Evolutionary conservation across 1,284 basidiomycete species (phyloP).

Genomic region (Trametes sp.): DNA sequence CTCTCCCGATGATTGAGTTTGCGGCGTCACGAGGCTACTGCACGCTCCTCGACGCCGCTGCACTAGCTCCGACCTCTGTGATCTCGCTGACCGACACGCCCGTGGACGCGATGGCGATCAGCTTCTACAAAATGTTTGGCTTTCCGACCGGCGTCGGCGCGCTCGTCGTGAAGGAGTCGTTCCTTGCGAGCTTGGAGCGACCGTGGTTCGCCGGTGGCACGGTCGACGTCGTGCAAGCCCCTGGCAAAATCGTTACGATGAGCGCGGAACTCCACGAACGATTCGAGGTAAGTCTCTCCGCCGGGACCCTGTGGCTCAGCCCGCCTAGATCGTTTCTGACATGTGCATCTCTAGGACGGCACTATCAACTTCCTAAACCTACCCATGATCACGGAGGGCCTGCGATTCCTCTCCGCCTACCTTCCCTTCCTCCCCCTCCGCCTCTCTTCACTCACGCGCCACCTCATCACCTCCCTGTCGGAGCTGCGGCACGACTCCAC

Average conservation of each 20-base stretch:
- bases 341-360: slow-evolving; percentile 63
- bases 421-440: slow-evolving; percentile 79
- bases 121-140: slow-evolving; percentile 91
- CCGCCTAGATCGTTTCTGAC: not conserved
- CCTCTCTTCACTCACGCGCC: slow-evolving; percentile 65
- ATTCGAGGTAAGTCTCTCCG: slow-evolving; percentile 65
- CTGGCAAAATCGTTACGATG: slow-evolving; percentile 70
- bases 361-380: slow-evolving; percentile 83
- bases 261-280: slow-evolving; percentile 68
- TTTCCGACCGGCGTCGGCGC: slow-evolving; percentile 88
- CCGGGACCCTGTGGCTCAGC: not conserved
- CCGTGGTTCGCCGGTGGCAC: slow-evolving; percentile 89
- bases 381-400: slow-evolving; percentile 76
- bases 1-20: slow-evolving; percentile 53
- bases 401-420: slow-evolving; percentile 78
- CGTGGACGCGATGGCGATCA: slow-evolving; percentile 83
- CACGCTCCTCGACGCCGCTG: slow-evolving; percentile 81
- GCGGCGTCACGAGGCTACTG: slow-evolving; percentile 75
- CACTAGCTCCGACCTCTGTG: slow-evolving; percentile 73
- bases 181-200: slow-evolving; percentile 63
- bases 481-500: slow-evolving; percentile 64
- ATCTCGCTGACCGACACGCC: slow-evolving; percentile 70
- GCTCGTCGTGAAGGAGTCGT: slow-evolving; percentile 74
- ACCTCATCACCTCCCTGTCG: slow-evolving; percentile 60
- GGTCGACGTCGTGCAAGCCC: slow-evolving; percentile 82